These are phyloP conservation scores for Rhododendron vialii DNA, from an alignment of 148 eudicot genomes.

Conservation along the genomic window DNA sequence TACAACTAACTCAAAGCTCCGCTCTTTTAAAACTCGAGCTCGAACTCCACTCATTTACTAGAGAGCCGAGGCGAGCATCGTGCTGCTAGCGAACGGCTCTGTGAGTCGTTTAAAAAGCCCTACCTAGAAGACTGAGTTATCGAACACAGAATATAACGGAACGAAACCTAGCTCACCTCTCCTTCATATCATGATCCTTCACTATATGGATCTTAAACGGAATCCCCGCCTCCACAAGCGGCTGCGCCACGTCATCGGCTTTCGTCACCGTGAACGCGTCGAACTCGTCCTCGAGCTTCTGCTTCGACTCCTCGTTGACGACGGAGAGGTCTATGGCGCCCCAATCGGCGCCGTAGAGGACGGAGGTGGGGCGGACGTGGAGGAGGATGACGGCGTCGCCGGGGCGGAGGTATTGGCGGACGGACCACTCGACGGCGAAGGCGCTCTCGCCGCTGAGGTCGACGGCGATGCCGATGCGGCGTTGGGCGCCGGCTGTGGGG, in stretches of 20 bases:
- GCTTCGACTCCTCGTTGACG: constrained; percentile 12
- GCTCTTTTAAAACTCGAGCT: background rate
- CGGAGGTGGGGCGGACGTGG: constrained; percentile 20
- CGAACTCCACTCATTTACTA: background rate
- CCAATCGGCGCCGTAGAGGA: constrained; percentile 27
- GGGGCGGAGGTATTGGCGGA: constrained; percentile 18
- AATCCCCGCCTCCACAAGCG: constrained; percentile 14
- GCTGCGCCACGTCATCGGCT: constrained; percentile 15
- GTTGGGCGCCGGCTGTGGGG: constrained; percentile 18
- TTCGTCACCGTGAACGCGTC: constrained; percentile 17
- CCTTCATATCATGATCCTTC: constrained; percentile 25
- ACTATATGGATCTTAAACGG: constrained; percentile 23
- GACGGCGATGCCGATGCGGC: constrained; percentile 21
- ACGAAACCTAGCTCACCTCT: constrained; percentile 10
- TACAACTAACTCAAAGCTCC: background rate
- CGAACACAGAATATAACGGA: background rate
- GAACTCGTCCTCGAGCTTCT: constrained; percentile 19
- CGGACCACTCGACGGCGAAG: constrained; percentile 23
- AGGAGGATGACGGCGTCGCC: constrained; percentile 21
- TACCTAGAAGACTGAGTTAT: background rate
- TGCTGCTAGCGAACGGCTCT: too few relatives aligned
- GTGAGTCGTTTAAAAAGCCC: background rate
- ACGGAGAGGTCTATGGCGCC: constrained; percentile 18
- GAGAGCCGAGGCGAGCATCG: too few relatives aligned
- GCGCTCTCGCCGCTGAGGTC: constrained; percentile 19